Evolutionary conservation across 139 green algal species (phyloP).

Genomic region (Mesostigma viride): DNA sequence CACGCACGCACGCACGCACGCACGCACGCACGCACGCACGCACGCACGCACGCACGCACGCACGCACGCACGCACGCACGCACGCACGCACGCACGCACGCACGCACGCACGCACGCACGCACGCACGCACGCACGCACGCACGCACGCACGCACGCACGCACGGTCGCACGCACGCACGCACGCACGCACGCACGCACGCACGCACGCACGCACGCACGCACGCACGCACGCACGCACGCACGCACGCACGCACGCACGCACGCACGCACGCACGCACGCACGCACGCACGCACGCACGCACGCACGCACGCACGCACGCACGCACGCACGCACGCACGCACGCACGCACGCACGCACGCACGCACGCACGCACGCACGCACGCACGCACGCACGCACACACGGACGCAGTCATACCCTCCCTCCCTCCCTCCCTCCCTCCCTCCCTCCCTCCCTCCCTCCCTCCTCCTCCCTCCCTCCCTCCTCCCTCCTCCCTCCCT

Average conservation of each 20-base stretch:
- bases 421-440: background rate
- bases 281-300: background rate
- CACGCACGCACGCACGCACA: background rate
- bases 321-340: background rate
- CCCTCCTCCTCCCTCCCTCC: too few relatives aligned
- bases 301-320: slow-evolving; percentile 1
- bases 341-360: slow-evolving; percentile 3
- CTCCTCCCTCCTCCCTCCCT: too few relatives aligned
- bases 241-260: background rate
- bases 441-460: background rate
- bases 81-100: background rate
- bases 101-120: background rate
- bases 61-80: background rate
- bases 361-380: slow-evolving; percentile 3
- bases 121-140: background rate
- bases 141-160: background rate
- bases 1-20: background rate
- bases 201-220: background rate
- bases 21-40: background rate
- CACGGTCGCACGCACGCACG: background rate
- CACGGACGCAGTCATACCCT: too few relatives aligned
- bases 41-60: background rate
- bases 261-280: background rate
- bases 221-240: slow-evolving; percentile 3
- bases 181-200: background rate